Evolutionary conservation across 768 basidiomycete species (phyloP).

Genomic region (Rhizopogon vulgaris): DNA sequence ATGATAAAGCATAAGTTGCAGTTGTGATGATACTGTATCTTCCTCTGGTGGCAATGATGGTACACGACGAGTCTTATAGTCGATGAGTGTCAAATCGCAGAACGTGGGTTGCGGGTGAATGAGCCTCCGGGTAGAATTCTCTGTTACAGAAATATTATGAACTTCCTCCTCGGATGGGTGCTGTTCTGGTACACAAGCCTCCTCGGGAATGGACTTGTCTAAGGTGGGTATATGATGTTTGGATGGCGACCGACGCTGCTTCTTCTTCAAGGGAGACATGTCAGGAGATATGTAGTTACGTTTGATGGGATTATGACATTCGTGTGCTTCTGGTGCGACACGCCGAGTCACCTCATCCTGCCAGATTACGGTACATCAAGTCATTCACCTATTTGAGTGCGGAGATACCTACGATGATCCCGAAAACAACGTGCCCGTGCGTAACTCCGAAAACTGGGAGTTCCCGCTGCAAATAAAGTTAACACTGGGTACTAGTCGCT

Average conservation of each 20-base stretch:
- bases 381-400: background rate
- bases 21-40: constrained; percentile 51
- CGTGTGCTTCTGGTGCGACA: constrained; percentile 1
- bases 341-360: constrained; percentile 47
- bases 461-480: constrained; percentile 50
- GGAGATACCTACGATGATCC: constrained; percentile 56
- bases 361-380: background rate
- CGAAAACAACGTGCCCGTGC: constrained; percentile 56
- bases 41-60: constrained; percentile 46
- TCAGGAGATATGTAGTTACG: constrained; percentile 14
- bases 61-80: constrained; percentile 64
- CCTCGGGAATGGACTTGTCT: background rate
- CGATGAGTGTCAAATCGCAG: constrained; percentile 42
- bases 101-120: background rate
- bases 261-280: constrained; percentile 22
- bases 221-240: constrained; percentile 10
- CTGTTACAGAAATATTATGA: too few species aligned
- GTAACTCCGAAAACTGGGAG: constrained; percentile 79
- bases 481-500: background rate
- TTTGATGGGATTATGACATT: constrained; percentile 4
- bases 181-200: background rate
- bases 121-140: background rate
- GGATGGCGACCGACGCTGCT: constrained; percentile 13
- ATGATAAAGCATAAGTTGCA: constrained; percentile 78
- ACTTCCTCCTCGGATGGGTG: background rate